A percentile compares a stretch with the other conserved stretches of the same genome.
phyloP scores from a whole-genome alignment of 129 eudicot genomes.

The Scalesia atractyloides region DNA sequence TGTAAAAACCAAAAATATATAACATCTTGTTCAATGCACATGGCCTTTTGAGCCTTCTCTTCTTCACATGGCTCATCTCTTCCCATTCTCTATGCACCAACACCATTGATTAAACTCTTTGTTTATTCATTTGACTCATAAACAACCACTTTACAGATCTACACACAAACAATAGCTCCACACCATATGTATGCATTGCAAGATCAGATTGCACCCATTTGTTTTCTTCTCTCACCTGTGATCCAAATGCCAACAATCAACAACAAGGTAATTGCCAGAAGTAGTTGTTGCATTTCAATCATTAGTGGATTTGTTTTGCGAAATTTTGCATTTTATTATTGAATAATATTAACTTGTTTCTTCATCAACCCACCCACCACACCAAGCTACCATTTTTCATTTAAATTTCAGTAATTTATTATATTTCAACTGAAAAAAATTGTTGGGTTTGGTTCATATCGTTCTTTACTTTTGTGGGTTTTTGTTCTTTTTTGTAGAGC shows the following conservation, averaged over 20 bases:
- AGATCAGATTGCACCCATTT: constrained; percentile 20
- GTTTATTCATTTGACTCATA: constrained; percentile 51
- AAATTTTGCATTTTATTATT: constrained; percentile 13
- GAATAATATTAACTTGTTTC: constrained; percentile 11
- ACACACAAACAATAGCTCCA: constrained; percentile 40
- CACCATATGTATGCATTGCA: background rate
- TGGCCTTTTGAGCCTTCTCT: constrained; percentile 58
- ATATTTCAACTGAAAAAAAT: background rate
- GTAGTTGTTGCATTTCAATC: background rate
- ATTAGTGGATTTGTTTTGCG: constrained; percentile 1
- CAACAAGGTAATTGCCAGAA: constrained; percentile 9
- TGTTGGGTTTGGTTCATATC: background rate
- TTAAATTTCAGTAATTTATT: background rate
- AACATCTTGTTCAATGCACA: constrained; percentile 54
- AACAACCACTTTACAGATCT: constrained; percentile 64
- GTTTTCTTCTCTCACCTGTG: constrained; percentile 24
- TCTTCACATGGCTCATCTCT: constrained; percentile 60
- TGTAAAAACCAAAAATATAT: constrained; percentile 29
- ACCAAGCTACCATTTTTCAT: constrained; percentile 4
- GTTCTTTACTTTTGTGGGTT: background rate
- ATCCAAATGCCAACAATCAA: constrained; percentile 16
- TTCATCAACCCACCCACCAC: background rate
- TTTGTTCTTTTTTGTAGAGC: background rate
- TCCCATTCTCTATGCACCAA: constrained; percentile 25
- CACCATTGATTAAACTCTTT: constrained; percentile 33